These are phyloP conservation scores for Clonostachys sp. DNA, from an alignment of 2,329 filamentous ascomycete species.

Conservation along the genomic window DNA sequence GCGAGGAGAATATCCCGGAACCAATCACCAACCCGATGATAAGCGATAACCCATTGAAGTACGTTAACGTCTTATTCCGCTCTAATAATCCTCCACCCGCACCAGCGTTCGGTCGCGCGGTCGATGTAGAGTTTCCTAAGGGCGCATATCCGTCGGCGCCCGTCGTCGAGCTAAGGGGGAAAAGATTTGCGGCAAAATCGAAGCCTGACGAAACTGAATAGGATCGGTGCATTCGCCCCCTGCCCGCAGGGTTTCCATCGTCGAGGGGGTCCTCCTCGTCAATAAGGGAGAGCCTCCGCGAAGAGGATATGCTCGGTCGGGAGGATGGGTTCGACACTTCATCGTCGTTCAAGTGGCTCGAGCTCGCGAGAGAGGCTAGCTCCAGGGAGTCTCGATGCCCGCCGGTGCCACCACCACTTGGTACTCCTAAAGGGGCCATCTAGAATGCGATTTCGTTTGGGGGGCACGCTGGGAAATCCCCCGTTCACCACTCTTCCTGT, in stretches of 20 bases:
- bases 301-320: constrained; percentile 85
- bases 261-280: constrained; percentile 79
- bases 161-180: constrained; percentile 81
- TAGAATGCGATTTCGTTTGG: no score
- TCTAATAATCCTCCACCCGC: constrained; percentile 78
- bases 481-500: no score
- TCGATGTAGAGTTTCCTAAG: constrained; percentile 69
- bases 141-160: constrained; percentile 73
- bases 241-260: constrained; percentile 45
- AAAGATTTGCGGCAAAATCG: constrained; percentile 90
- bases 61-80: constrained; percentile 93
- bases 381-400: constrained; percentile 81
- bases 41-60: constrained; percentile 85
- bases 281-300: constrained; percentile 75
- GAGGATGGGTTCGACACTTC: constrained; percentile 65
- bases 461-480: no score
- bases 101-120: constrained; percentile 38
- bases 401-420: no score
- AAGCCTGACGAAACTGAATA: constrained; percentile 93
- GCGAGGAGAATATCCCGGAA: constrained; percentile 92
- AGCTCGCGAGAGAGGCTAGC: constrained; percentile 89
- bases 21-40: constrained; percentile 94
- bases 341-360: constrained; percentile 51
- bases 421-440: no score
- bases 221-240: constrained; percentile 51